Percentiles rank a stretch among this genome's conserved stretches.
Conservation (phyloP, 306 rosid genomes). For the Datisca glomerata region DNA sequence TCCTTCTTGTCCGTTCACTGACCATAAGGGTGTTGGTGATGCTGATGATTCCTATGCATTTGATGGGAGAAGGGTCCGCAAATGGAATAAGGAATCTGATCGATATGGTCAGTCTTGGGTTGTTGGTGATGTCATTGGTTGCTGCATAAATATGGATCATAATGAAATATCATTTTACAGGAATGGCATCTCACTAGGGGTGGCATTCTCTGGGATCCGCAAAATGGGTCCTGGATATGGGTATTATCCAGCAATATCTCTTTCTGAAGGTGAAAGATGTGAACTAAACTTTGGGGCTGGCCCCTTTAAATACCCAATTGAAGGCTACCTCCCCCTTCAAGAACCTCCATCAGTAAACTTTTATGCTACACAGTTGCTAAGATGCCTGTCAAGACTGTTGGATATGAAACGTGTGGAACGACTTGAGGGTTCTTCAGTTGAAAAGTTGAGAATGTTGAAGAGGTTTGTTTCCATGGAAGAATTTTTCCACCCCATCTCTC, state of each 20-base stretch:
- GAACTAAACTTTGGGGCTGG: conserved; percentile 78
- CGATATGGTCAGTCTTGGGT: conserved; percentile 91
- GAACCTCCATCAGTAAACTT: conserved; percentile 39
- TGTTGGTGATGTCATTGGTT: conserved; percentile 92
- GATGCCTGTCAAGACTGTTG: conserved; percentile 78
- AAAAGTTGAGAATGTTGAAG: conserved; percentile 64
- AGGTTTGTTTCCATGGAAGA: conserved; percentile 69
- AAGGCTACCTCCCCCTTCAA: conserved; percentile 79
- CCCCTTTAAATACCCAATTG: conserved; percentile 79
- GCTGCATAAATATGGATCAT: conserved; percentile 84
- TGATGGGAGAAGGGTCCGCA: conserved; percentile 85
- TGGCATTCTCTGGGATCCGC: conserved; percentile 77
- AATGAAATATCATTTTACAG: conserved; percentile 75
- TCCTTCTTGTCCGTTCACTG: conserved; percentile 76
- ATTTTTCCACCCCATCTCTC: conserved; percentile 53
- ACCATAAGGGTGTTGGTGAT: conserved; percentile 92
- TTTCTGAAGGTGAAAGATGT: conserved; percentile 87
- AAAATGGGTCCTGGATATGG: conserved; percentile 76
- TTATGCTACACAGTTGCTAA: conserved; percentile 43
- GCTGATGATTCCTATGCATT: conserved; percentile 93
- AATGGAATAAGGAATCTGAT: conserved; percentile 85
- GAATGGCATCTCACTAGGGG: conserved; percentile 83
- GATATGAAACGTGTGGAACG: conserved; percentile 54
- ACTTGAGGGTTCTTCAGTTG: conserved; percentile 51
- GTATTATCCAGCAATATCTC: conserved; percentile 89